Base-by-base conservation (phyloP, 768 basidiomycete species). In the Boletus rubroflammeus region DNA sequence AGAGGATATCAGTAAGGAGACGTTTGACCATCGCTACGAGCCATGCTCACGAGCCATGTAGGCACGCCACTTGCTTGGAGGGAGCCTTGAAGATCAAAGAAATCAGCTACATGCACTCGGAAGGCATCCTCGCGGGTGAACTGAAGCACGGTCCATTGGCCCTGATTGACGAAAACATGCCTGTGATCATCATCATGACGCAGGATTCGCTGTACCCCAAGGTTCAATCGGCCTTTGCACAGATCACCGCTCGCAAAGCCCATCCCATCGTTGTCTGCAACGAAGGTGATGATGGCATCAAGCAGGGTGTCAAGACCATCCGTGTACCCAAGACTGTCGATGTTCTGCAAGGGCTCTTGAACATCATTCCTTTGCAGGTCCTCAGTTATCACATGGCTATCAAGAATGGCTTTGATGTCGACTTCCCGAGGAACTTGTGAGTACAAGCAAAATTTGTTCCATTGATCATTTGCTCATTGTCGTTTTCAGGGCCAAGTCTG, bases 61-160 rank as follows among this genome's bases (percentile, higher is more conserved):
- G 86, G 71, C 84, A 96, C 62, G 97, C 97, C 7, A 99, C 97
- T 7, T 98, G 96, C 73, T 80, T 99, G 44, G 97, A 99, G 72
- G 97, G 95, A 53, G 97, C 97, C 7, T 76, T 99, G 65, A 99
- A 99, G 80, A 98, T 99, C 77, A 99, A 99, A 78, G 97, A 98
- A 79, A 95, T 98, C 71, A 90, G 90, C 52, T 98, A 98, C 76
- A 73, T 76, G 68, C 71, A 70, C 47, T 66, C 66, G 15, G 64
- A 67, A 79, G 89, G 90, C 68, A 98, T 98, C 70, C 85, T 99
- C 53, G 97, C 97, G 23, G 97, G 97, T 62, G 97, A 99, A 77
- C 79, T 99, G 60, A 99, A 99, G 78, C 97, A 99, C 69, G 97
- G 97, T 42, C 97, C 97, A 51, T 85, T 99, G 52, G 97, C 97